These are phyloP conservation scores for Ceratocystis eucalypticola DNA, from an alignment of 2,329 filamentous ascomycete genomes.

Conservation along the genomic window DNA sequence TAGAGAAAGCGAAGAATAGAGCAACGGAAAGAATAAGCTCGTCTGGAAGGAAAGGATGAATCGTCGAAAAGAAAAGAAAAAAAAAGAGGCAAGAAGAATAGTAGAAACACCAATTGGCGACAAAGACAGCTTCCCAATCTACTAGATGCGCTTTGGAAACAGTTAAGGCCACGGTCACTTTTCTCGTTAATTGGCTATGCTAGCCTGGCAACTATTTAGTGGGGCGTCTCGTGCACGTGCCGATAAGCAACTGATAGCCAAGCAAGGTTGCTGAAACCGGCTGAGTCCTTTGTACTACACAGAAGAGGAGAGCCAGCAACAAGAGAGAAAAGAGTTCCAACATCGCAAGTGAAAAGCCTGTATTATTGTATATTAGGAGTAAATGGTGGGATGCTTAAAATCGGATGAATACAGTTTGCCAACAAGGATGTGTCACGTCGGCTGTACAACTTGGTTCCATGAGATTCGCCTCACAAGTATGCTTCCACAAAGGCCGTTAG, in stretches of 20 bases:
- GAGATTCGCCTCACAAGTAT: background rate
- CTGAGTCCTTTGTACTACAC: background rate
- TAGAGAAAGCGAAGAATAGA: background rate
- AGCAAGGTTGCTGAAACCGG: background rate
- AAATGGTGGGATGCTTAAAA: background rate
- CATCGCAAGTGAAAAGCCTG: background rate
- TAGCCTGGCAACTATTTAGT: background rate
- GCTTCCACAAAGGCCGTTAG: background rate
- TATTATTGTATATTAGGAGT: background rate
- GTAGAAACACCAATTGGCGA: background rate
- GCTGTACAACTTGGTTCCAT: background rate
- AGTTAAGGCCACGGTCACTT: constrained; percentile 13
- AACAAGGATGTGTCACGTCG: background rate
- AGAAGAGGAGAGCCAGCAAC: background rate
- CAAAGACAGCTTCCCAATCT: background rate
- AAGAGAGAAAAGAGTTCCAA: background rate
- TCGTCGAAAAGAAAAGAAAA: background rate
- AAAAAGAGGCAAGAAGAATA: constrained; percentile 1
- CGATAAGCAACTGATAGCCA: constrained; percentile 5
- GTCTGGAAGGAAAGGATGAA: background rate
- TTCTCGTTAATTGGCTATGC: background rate
- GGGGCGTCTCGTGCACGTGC: background rate
- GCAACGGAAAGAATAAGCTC: no score
- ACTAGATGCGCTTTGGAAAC: constrained; percentile 7
- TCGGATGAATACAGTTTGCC: constrained; percentile 6